phyloP scores from a whole-genome alignment of 2,329 filamentous ascomycete species.

The Triangularia verruculosa region DNA sequence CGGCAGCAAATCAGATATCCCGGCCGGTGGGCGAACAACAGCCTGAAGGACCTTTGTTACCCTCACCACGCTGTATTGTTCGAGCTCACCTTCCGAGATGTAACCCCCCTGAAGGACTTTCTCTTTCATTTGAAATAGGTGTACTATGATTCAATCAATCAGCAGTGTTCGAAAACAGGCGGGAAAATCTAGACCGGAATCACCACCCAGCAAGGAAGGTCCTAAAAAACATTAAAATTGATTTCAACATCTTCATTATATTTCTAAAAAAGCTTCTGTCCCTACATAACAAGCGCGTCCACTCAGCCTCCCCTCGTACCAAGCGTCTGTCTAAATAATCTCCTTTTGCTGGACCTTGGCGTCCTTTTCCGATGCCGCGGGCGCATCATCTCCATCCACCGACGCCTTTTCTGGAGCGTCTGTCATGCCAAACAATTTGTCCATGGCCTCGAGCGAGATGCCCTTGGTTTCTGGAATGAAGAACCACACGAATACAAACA shows the following conservation, averaged over 20 bases:
- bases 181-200: background rate
- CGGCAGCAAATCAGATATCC: background rate
- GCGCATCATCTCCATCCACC: constrained; percentile 7
- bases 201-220: background rate
- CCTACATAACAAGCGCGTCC: background rate
- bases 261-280: background rate
- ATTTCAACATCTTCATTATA: background rate
- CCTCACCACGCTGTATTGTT: background rate
- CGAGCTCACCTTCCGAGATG: constrained; percentile 5
- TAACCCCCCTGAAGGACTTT: background rate
- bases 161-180: background rate
- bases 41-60: background rate
- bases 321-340: background rate
- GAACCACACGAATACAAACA: constrained; percentile 63
- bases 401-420: constrained; percentile 19
- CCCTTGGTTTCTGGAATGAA: constrained; percentile 65
- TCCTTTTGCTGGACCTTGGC: constrained; percentile 13
- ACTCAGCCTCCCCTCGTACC: background rate
- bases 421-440: constrained; percentile 31
- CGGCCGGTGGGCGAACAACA: background rate
- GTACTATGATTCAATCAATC: background rate
- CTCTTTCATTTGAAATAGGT: background rate
- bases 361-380: constrained; percentile 9
- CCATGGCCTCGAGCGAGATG: constrained; percentile 32
- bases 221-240: background rate